Conservation (phyloP, 2,329 filamentous ascomycete genomes). For the Ceratocystis variospora region DNA sequence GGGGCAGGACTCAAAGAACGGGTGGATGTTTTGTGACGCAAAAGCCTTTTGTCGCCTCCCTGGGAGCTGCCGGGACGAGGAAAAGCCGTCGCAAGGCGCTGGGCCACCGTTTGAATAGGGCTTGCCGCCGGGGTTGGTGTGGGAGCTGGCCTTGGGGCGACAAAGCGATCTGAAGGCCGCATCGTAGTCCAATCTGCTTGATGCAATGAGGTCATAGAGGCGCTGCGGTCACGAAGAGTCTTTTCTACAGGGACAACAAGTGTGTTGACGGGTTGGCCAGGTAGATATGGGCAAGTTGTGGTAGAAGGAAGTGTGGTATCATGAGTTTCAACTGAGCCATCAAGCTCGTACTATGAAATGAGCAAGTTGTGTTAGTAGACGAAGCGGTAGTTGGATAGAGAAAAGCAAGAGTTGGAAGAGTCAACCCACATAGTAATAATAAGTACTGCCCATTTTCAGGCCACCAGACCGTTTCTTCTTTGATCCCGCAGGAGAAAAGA, state of each 20-base stretch:
- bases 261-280: slow-evolving; percentile 76
- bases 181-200: slow-evolving; percentile 55
- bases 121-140: slow-evolving; percentile 24
- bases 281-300: slow-evolving; percentile 68
- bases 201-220: slow-evolving; percentile 48
- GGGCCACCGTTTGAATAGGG: slow-evolving; percentile 13
- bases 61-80: not conserved
- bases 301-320: slow-evolving; percentile 62
- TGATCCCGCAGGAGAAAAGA: not conserved
- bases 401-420: not conserved
- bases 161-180: slow-evolving; percentile 63
- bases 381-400: not conserved
- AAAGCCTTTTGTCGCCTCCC: slow-evolving; percentile 17
- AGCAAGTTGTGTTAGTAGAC: slow-evolving; percentile 6
- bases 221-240: slow-evolving; percentile 45
- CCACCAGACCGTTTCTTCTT: slow-evolving; percentile 43
- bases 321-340: slow-evolving; percentile 63
- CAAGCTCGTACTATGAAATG: slow-evolving; percentile 58
- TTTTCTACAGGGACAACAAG: slow-evolving; percentile 65
- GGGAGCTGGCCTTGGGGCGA: slow-evolving; percentile 49
- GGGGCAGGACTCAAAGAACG: slow-evolving; percentile 38
- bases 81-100: slow-evolving; percentile 8
- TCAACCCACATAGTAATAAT: slow-evolving; percentile 80
- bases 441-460: slow-evolving; percentile 81
- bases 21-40: slow-evolving; percentile 30